Evolutionary conservation across 306 rosid genomes (phyloP).

Genomic region (Vicia faba): DNA sequence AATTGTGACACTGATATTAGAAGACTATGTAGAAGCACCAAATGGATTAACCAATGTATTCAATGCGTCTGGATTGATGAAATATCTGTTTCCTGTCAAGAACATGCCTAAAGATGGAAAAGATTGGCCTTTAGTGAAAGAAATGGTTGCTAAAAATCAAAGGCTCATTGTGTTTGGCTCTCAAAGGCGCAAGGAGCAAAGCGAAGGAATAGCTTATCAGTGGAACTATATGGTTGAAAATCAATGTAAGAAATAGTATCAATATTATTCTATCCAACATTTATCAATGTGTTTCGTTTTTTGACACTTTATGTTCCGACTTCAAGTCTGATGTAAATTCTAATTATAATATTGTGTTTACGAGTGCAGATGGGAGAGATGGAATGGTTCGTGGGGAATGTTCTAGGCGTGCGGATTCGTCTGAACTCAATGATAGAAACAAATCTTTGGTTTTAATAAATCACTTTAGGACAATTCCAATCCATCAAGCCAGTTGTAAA

Average conservation of each 20-base stretch:
- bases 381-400: conserved; percentile 46
- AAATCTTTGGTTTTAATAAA: conserved; percentile 49
- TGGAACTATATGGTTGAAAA: conserved; percentile 57
- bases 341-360: conserved; percentile 9
- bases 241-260: conserved; percentile 33
- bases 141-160: conserved; percentile 42
- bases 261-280: too few species aligned
- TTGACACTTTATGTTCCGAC: too few species aligned
- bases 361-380: conserved; percentile 42
- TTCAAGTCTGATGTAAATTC: too few species aligned
- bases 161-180: conserved; percentile 51
- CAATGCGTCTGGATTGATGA: conserved; percentile 45
- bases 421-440: conserved; percentile 38
- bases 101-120: conserved; percentile 46
- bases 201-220: conserved; percentile 53
- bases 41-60: conserved; percentile 41
- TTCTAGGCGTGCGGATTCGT: conserved; percentile 38
- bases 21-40: conserved; percentile 48
- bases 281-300: not conserved
- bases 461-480: conserved; percentile 42
- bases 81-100: conserved; percentile 48
- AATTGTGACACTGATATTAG: conserved; percentile 51
- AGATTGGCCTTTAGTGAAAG: conserved; percentile 49
- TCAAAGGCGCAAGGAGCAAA: conserved; percentile 39
- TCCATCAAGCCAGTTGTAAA: conserved; percentile 25